A percentile compares a stretch with the other conserved stretches of the same genome.
Conservation (phyloP, 345 rosid genomes). For the Linum tenue region DNA sequence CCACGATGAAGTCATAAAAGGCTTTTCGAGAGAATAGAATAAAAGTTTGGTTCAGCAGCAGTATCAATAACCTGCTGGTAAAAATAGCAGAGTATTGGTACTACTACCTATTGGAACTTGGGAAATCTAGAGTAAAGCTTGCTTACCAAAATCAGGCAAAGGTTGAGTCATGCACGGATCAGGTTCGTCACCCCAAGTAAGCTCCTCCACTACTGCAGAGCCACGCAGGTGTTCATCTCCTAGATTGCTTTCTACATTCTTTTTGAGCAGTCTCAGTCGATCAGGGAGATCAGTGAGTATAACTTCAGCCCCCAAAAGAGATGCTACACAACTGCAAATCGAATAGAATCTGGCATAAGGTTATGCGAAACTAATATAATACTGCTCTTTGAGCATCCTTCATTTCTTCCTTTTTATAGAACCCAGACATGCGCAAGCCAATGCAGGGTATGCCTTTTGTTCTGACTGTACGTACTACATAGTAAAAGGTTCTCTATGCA, state of each 20-base stretch:
- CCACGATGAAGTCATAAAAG: too few species aligned
- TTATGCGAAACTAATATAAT: too few species aligned
- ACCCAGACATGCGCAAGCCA: constrained; percentile 3
- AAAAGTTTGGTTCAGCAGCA: neutral
- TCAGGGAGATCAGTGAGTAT: constrained; percentile 83
- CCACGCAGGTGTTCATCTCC: constrained; percentile 38
- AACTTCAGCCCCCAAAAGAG: constrained; percentile 79
- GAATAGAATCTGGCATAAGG: neutral
- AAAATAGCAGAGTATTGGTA: neutral
- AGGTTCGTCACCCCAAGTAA: constrained; percentile 71
- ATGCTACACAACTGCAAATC: constrained; percentile 59
- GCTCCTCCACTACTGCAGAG: constrained; percentile 59
- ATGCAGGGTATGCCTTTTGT: neutral
- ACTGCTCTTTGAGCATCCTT: too few species aligned
- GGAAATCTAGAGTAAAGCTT: neutral
- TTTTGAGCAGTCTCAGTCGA: constrained; percentile 65
- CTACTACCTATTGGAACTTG: too few species aligned
- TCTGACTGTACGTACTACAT: neutral
- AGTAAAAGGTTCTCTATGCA: neutral
- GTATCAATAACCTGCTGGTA: constrained; percentile 1
- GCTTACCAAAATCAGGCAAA: constrained; percentile 64
- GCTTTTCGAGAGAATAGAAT: neutral
- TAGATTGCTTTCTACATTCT: constrained; percentile 59
- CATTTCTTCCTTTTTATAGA: too few species aligned
- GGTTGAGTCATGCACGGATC: constrained; percentile 51